Evolutionary conservation across 1,139 yeast genomes (phyloP), one percentile per base, ranked within the genome.

Genomic region (Blastobotrys capitulatus): DNA sequence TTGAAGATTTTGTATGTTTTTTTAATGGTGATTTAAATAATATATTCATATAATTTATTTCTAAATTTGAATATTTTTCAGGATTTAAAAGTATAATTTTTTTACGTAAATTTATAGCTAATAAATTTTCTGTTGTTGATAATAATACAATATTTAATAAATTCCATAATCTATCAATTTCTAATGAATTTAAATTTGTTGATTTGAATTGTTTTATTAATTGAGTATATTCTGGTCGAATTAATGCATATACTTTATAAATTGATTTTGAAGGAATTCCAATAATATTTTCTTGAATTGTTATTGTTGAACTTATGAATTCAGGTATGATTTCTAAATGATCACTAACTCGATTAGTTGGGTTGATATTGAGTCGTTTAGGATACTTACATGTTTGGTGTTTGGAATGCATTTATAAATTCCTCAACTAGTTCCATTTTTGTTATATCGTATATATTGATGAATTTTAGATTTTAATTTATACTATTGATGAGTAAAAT

Each of bases 1-100:
- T 55, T 6, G 74, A 69, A 48, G 69, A 62, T 51, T 71, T 70
- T 27, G 69, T 63, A 44, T 69, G 73, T 47, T 65, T 67, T 16
- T 56, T 59, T 32, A 67, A 54, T 13, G 67, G 68, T 3, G 72
- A 68, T 20, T 56, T 45, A 27, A 68, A 61, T 26, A 71, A 51
- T 13, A 66, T 49, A 16, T 60, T 59, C 15, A 62, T 53, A 15
- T 67, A 25, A 31, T 57, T 56, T 46, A 65, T 54, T 37, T 70
- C 74, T 68, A 2, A 53, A 50, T 18, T 6, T 3, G 19, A 6
- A 25, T 20, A 7, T 22, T 22, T 29, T 12, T 6, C 3, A 8
- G 20, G 16, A 16, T 51, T 50, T 18, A 50, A 46, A 13, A 9
- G 38, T 47, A 29, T 34, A 35, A 32, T 42, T 42, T 55, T 51